Conservation (phyloP, 2,329 filamentous ascomycete species). For the Ploettnerulaceae sp. region DNA sequence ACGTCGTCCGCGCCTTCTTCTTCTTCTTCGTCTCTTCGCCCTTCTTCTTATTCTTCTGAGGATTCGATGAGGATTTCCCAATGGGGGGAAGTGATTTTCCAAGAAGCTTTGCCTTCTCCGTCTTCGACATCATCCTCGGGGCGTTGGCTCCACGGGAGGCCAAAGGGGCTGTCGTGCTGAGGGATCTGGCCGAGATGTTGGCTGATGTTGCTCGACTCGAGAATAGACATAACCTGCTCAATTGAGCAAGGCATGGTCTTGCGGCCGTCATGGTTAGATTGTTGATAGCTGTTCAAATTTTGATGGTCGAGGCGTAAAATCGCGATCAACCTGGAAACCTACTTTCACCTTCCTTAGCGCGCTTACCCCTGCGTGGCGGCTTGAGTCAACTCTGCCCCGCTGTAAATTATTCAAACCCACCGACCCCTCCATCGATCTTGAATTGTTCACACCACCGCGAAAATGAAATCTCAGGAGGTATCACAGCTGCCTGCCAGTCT, state of each 20-base stretch:
- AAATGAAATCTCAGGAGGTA: conserved; percentile 55
- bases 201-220: conserved; percentile 14
- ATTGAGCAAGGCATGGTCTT: conserved; percentile 32
- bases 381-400: conserved; percentile 13
- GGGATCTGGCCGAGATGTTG: conserved; percentile 15
- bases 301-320: conserved; percentile 5
- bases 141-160: conserved; percentile 6
- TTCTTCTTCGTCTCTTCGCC: conserved; percentile 30
- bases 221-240: conserved; percentile 30
- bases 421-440: conserved; percentile 14
- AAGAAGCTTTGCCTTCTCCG: conserved; percentile 16
- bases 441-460: conserved; percentile 22
- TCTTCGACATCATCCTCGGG: conserved; percentile 23
- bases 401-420: conserved; percentile 5
- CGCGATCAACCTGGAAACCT: not conserved
- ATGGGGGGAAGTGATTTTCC: too few species aligned
- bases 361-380: conserved; percentile 6
- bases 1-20: conserved; percentile 33
- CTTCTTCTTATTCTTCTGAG: conserved; percentile 33
- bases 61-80: conserved; percentile 12
- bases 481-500: conserved; percentile 47
- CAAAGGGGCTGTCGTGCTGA: conserved; percentile 24
- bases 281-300: conserved; percentile 1
- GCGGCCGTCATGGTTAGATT: conserved; percentile 27
- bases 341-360: conserved; percentile 13